phyloP scores from a whole-genome alignment of 805 yeast species.

The Spathaspora sp. region DNA sequence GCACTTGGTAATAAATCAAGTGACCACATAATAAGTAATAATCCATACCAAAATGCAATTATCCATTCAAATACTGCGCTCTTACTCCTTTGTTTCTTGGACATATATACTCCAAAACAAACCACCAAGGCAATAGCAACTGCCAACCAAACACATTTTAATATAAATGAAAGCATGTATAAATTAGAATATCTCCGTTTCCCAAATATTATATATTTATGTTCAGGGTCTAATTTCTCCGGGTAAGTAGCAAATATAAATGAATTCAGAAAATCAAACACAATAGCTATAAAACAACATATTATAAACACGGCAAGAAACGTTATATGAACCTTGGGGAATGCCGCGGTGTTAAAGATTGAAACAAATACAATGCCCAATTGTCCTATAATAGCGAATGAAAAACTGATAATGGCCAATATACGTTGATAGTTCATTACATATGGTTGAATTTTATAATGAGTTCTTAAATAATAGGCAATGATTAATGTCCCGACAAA shows the following conservation, averaged over 20 bases:
- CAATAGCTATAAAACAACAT: constrained; percentile 51
- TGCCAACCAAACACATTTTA: constrained; percentile 64
- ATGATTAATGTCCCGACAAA: constrained; percentile 59
- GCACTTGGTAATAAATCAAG: constrained; percentile 71
- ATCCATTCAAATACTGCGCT: constrained; percentile 82
- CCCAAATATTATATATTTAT: constrained; percentile 40
- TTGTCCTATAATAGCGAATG: constrained; percentile 57
- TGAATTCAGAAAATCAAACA: constrained; percentile 33
- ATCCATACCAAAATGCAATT: constrained; percentile 80
- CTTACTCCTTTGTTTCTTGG: constrained; percentile 26
- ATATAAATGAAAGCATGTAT: constrained; percentile 45
- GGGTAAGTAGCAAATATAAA: constrained; percentile 39
- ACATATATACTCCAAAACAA: constrained; percentile 51
- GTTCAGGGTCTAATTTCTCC: constrained; percentile 31
- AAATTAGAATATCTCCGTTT: constrained; percentile 31
- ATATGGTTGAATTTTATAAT: constrained; percentile 50
- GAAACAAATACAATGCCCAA: constrained; percentile 72
- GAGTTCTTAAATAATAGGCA: constrained; percentile 59
- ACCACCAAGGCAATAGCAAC: constrained; percentile 66
- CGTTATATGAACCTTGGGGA: constrained; percentile 55
- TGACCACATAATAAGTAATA: constrained; percentile 58
- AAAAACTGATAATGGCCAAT: constrained; percentile 38
- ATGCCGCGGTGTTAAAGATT: constrained; percentile 61
- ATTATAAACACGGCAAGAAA: constrained; percentile 66
- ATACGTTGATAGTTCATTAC: constrained; percentile 39